Evolutionary conservation across 306 rosid genomes (phyloP).

Genomic region (Vachellia collinsii): DNA sequence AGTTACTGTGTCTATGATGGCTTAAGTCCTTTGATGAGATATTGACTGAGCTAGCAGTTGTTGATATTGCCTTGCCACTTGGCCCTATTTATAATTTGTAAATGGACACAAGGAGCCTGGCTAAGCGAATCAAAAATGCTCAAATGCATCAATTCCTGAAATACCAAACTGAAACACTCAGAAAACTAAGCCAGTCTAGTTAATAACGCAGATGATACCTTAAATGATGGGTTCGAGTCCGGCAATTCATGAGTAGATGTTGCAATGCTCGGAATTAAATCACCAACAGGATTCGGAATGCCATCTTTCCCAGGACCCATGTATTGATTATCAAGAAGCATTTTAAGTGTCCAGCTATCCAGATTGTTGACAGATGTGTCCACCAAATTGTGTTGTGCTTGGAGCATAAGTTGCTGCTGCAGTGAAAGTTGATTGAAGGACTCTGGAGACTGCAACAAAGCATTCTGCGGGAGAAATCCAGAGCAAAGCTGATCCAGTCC

Average conservation of each 20-base stretch:
- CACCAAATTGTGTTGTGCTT: constrained; percentile 53
- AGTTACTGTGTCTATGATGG: background rate
- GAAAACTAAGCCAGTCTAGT: constrained; percentile 28
- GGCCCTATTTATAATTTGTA: background rate
- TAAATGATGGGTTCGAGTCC: constrained; percentile 50
- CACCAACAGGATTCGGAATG: constrained; percentile 43
- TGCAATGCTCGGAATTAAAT: constrained; percentile 46
- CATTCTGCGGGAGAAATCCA: constrained; percentile 53
- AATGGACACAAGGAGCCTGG: background rate
- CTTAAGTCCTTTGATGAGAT: background rate
- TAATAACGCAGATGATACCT: constrained; percentile 49
- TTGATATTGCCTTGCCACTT: background rate
- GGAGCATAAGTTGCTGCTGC: constrained; percentile 62
- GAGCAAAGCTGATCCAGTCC: constrained; percentile 58
- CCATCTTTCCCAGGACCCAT: constrained; percentile 52
- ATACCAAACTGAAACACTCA: background rate
- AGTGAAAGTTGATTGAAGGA: constrained; percentile 53
- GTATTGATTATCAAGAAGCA: constrained; percentile 50
- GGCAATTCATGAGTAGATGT: constrained; percentile 55
- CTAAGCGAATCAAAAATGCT: background rate
- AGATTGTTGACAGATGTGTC: constrained; percentile 51
- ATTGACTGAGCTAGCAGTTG: background rate
- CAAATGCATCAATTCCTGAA: constrained; percentile 13
- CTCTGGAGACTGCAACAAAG: constrained; percentile 58
- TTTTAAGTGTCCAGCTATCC: constrained; percentile 48